Percentiles rank a stretch among this genome's conserved stretches.
Conservation (phyloP, 2,329 filamentous ascomycete species). For the Plenodomus tracheiphilus region DNA sequence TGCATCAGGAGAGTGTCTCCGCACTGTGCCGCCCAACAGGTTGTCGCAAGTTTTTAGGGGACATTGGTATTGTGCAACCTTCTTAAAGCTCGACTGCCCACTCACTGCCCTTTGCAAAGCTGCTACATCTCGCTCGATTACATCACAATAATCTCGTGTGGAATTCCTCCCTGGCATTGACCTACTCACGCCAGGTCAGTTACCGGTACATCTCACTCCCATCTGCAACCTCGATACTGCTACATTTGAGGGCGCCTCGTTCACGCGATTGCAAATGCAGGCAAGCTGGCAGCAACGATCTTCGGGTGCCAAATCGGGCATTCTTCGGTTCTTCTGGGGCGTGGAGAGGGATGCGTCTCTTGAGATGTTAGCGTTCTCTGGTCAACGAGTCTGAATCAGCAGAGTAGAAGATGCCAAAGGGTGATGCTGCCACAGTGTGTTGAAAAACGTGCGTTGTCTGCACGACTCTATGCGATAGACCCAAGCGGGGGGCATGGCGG, state of each 20-base stretch:
- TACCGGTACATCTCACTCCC: conserved; percentile 3
- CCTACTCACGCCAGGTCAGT: neutral
- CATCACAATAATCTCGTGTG: neutral
- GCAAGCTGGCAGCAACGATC: conserved; percentile 20
- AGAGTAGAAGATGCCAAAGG: too few species aligned
- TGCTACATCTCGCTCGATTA: neutral
- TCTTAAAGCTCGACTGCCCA: conserved; percentile 9
- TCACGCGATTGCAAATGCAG: conserved; percentile 21
- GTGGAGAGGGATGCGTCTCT: conserved; percentile 10
- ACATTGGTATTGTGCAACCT: conserved; percentile 4
- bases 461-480: neutral
- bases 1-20: conserved; percentile 18
- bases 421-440: conserved; percentile 1
- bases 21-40: conserved; percentile 5
- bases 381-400: conserved; percentile 20
- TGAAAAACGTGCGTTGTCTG: neutral
- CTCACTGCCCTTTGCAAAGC: conserved; percentile 1
- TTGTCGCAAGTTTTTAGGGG: conserved; percentile 5
- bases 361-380: conserved; percentile 16
- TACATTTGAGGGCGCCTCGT: conserved; percentile 5
- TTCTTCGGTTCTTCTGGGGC: conserved; percentile 34
- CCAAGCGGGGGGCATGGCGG: neutral
- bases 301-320: conserved; percentile 28
- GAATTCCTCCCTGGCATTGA: neutral
- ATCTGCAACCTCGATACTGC: conserved; percentile 2